Base-by-base conservation (phyloP, 1,139 yeast species). In the Blastobotrys malaysiensis region DNA sequence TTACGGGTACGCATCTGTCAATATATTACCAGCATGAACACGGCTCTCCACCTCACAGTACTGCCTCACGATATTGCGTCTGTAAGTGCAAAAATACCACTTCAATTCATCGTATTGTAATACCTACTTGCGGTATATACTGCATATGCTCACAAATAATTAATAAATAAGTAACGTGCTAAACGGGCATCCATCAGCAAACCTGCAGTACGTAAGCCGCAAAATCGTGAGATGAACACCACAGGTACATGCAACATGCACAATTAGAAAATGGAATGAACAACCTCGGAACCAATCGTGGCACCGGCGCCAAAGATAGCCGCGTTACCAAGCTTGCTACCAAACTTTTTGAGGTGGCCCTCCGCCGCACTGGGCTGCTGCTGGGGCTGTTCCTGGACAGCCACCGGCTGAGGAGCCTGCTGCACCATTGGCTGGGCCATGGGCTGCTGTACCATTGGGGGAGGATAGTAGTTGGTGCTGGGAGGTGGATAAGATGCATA, bases 281-380 rank as follows among this genome's bases (percentile, higher is more conserved):
- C 89, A 54, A 93, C 61, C 66, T 91, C 93, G 51, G 93, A 79
- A 65, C 99, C 98, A 53, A 91, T 77, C 1, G 97, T 86, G 45
- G 98, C 97, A 76, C 99, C 99, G 19, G 97, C 98, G 71, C 98
- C 98, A 63, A 89, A 91, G 57, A 91, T 82, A 26, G 95, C 95
- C 5, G 97, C 97, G 63, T 89, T 85, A 53, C 97, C 97, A 53
- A 91, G 75, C 71, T 88, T 86, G 55, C 88, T 77, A 18, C 97
- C 97, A 64, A 88, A 82, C 68, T 80, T 85, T 69, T 80, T 83
- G 53, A 86, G 67, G 45, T 65, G 69, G 14, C 52, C 31, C 20
- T 50, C 47, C 19, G 43, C 46, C 18, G n/a, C n/a, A n/a, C n/a
- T 19, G 36, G 26, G 2, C 26, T 57, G 65, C 51, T 59, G 67